Evolutionary conservation across 768 basidiomycete species (phyloP).

Genomic region (Melanogaster broomeanus): DNA sequence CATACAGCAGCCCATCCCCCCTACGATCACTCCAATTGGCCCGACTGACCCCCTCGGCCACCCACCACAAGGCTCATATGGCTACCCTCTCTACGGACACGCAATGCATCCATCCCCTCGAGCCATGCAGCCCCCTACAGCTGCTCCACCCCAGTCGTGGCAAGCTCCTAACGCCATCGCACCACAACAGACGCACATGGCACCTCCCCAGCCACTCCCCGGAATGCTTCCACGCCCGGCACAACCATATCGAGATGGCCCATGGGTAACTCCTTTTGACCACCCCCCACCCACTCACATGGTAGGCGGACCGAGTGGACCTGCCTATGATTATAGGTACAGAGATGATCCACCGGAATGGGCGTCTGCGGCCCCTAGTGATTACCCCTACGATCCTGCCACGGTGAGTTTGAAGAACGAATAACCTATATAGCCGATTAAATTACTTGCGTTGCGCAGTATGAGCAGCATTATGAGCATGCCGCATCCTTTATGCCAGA

Average conservation of each 20-base stretch:
- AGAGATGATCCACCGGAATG: constrained; percentile 56
- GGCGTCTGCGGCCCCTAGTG: constrained; percentile 41
- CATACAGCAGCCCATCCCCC: constrained; percentile 25
- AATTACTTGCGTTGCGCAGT: constrained; percentile 36
- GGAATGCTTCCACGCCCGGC: constrained; percentile 48
- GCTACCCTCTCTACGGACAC: constrained; percentile 41
- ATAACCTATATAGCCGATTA: neutral
- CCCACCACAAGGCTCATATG: constrained; percentile 29
- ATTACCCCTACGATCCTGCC: constrained; percentile 57
- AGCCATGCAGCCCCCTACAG: constrained; percentile 46
- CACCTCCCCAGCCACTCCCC: constrained; percentile 46
- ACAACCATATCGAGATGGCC: constrained; percentile 47
- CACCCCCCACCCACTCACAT: constrained; percentile 50
- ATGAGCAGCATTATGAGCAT: constrained; percentile 59
- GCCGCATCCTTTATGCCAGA: constrained; percentile 58
- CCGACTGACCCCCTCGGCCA: constrained; percentile 30
- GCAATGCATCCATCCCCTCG: constrained; percentile 40
- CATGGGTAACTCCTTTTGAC: constrained; percentile 60
- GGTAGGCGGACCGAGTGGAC: constrained; percentile 44
- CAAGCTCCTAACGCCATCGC: constrained; percentile 60
- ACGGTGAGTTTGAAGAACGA: constrained; percentile 38
- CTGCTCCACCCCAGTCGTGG: constrained; percentile 64
- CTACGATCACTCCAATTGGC: constrained; percentile 29
- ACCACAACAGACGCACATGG: constrained; percentile 64
- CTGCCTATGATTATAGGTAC: constrained; percentile 61